Evolutionary conservation across 106 monocot genomes (phyloP).

Genomic region (Triglochin maritima): DNA sequence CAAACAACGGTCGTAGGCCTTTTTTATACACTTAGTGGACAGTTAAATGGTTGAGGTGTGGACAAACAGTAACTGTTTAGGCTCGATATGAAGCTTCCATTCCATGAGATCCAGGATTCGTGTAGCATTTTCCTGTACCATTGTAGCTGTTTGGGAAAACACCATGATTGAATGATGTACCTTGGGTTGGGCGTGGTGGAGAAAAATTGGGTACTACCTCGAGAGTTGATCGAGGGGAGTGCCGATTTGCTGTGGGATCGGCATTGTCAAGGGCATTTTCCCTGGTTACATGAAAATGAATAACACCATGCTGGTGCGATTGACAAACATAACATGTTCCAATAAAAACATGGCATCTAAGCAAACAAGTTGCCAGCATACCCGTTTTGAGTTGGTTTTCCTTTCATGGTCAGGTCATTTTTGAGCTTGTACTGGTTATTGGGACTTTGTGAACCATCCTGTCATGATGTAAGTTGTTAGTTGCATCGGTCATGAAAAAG

Average conservation of each 20-base stretch:
- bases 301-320: too few species aligned
- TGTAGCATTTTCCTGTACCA: background rate
- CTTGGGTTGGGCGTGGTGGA: slow-evolving; percentile 13
- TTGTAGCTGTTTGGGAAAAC: slow-evolving; percentile 8
- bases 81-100: too few species aligned
- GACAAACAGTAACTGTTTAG: too few species aligned
- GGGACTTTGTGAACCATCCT: slow-evolving; percentile 35
- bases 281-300: background rate
- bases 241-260: slow-evolving; percentile 13
- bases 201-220: slow-evolving; percentile 26
- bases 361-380: slow-evolving; percentile 18
- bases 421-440: slow-evolving; percentile 24
- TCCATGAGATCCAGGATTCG: too few species aligned
- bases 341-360: background rate
- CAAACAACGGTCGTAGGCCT: too few species aligned
- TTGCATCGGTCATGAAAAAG: background rate
- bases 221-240: slow-evolving; percentile 19
- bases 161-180: background rate
- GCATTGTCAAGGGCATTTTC: slow-evolving; percentile 12
- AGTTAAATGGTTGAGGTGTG: too few species aligned
- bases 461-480: background rate
- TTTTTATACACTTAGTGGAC: too few species aligned
- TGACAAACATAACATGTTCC: background rate
- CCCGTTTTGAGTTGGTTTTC: slow-evolving; percentile 28
- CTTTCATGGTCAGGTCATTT: slow-evolving; percentile 26